These are phyloP conservation scores for Xylaria polymorpha DNA, from an alignment of 2,329 filamentous ascomycete species.

Conservation along the genomic window DNA sequence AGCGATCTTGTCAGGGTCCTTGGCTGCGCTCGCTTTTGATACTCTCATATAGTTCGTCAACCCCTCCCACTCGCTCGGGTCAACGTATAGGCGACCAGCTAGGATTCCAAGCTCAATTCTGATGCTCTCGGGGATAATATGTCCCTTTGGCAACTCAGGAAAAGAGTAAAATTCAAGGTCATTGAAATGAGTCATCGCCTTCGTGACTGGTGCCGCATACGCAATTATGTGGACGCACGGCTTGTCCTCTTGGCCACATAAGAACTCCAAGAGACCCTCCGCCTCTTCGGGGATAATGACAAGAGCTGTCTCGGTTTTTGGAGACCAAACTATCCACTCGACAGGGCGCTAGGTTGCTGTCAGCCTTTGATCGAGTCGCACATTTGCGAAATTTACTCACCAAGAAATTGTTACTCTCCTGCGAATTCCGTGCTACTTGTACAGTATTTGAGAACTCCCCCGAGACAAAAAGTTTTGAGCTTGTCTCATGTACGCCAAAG, in stretches of 20 bases:
- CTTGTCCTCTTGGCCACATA: constrained; percentile 47
- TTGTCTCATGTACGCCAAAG: constrained; percentile 45
- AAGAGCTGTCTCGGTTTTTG: constrained; percentile 58
- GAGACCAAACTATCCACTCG: constrained; percentile 71
- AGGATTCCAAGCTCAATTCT: constrained; percentile 70
- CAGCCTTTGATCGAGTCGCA: constrained; percentile 19
- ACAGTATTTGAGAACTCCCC: constrained; percentile 63
- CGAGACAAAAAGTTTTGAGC: constrained; percentile 54
- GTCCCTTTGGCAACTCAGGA: constrained; percentile 57
- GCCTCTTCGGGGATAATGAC: constrained; percentile 73
- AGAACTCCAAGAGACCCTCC: constrained; percentile 62
- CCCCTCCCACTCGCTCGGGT: constrained; percentile 57
- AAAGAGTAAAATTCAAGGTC: constrained; percentile 63
- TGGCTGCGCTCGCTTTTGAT: constrained; percentile 6
- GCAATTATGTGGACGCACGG: constrained; percentile 60
- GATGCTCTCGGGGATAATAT: constrained; percentile 63
- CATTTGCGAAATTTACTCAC: constrained; percentile 25
- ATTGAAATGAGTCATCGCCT: constrained; percentile 70
- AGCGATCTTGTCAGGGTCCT: constrained; percentile 37
- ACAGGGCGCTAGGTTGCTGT: constrained; percentile 57
- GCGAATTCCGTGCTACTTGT: constrained; percentile 28
- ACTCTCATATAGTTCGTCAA: constrained; percentile 16
- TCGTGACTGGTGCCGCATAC: constrained; percentile 71
- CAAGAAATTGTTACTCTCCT: constrained; percentile 49
- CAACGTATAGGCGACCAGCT: constrained; percentile 70